phyloP scores from a whole-genome alignment of 352 stramenopile species.

The Thalassiosira mediterranea region DNA sequence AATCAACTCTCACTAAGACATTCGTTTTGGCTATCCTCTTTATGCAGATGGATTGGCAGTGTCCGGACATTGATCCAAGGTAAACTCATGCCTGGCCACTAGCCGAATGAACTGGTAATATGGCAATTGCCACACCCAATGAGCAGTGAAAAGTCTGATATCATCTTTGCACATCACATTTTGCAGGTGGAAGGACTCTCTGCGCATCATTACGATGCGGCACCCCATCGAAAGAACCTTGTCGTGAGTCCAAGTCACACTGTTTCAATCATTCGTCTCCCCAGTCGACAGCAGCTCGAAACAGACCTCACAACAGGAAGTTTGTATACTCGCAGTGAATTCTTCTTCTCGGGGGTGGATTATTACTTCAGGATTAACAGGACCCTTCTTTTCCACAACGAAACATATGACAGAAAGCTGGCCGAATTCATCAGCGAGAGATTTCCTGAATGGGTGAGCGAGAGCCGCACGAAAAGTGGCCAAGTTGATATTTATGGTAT shows the following conservation, averaged over 20 bases:
- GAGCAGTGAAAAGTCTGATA: too few relatives aligned
- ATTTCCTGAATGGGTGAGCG: slow-evolving; percentile 28
- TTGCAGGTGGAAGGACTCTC: slow-evolving; percentile 28
- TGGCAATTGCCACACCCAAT: too few relatives aligned
- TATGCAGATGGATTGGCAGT: slow-evolving; percentile 29
- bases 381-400: slow-evolving; percentile 24
- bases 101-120: too few relatives aligned
- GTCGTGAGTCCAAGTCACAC: too few relatives aligned
- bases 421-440: slow-evolving; percentile 10
- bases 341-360: slow-evolving; percentile 37
- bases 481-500: slow-evolving; percentile 9
- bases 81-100: too few relatives aligned
- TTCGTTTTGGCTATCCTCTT: too few relatives aligned
- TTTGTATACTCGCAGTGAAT: too few relatives aligned
- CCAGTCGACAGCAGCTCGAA: too few relatives aligned
- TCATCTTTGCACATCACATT: too few relatives aligned
- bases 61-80: slow-evolving; percentile 14
- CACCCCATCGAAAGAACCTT: slow-evolving; percentile 31
- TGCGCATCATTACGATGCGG: slow-evolving; percentile 22
- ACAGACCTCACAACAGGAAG: too few relatives aligned
- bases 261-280: too few relatives aligned
- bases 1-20: too few relatives aligned
- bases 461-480: not conserved
- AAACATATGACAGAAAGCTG: slow-evolving; percentile 32
- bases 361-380: slow-evolving; percentile 15